phyloP scores from a whole-genome alignment of 2,329 filamentous ascomycete genomes.

The Beauveria australis region DNA sequence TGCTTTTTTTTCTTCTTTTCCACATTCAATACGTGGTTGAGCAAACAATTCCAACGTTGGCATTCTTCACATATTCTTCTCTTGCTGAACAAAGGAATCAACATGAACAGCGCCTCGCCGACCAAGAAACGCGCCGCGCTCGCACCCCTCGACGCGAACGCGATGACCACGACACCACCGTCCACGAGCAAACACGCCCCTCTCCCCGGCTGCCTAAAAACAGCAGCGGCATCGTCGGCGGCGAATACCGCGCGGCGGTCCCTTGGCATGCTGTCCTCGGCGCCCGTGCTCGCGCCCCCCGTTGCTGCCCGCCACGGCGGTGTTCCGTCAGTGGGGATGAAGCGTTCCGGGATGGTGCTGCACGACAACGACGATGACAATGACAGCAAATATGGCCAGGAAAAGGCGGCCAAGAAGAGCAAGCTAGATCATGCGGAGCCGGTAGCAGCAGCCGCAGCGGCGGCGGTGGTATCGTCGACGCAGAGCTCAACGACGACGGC shows the following conservation, averaged over 20 bases:
- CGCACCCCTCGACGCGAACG: slow-evolving; percentile 38
- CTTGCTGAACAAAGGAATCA: not conserved
- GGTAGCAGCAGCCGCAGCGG: too few species aligned
- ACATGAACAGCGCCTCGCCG: slow-evolving; percentile 25
- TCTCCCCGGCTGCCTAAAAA: too few species aligned
- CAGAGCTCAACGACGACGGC: slow-evolving; percentile 15
- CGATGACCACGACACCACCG: slow-evolving; percentile 25
- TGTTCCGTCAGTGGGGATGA: slow-evolving; percentile 19
- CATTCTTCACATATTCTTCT: too few species aligned
- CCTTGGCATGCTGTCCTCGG: not conserved
- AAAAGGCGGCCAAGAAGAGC: slow-evolving; percentile 25
- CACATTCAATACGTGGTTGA: too few species aligned
- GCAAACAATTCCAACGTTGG: too few species aligned
- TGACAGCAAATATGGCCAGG: not conserved
- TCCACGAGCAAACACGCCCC: slow-evolving; percentile 11
- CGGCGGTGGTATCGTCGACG: not conserved
- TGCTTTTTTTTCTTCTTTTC: too few species aligned
- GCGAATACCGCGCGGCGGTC: slow-evolving; percentile 2
- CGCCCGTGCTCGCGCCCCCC: not conserved
- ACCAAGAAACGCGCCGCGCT: slow-evolving; percentile 39
- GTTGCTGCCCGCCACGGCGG: not conserved
- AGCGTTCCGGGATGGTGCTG: slow-evolving; percentile 15
- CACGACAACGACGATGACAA: slow-evolving; percentile 13
- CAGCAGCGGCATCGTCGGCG: not conserved
- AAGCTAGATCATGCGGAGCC: slow-evolving; percentile 17